Evolutionary conservation across 768 basidiomycete species (phyloP), one percentile per base, ranked within the genome.

Genomic region (Melanogaster broomeanus): DNA sequence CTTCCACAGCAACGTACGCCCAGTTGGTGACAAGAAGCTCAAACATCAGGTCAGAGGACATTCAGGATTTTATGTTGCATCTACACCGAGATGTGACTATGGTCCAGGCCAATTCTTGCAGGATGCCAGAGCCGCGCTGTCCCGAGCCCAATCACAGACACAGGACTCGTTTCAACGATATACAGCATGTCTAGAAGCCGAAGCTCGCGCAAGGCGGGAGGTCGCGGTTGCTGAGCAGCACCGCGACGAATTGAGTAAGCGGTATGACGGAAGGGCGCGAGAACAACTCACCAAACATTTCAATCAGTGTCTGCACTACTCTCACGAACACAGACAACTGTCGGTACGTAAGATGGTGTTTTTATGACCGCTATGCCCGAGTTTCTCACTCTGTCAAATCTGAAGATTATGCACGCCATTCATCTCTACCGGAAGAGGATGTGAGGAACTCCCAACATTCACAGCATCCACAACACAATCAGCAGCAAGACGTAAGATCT

Each of bases 141-240:
- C 77, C 39, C 78, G 85, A 39, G 83, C 85, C 19, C 85, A 85
- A 61, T 82, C 84, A 61, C 85, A 87, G 44, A 84, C 85, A 0
- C 84, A 88, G 59, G 87, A 88, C 38, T 79, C 85, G 3, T 86
- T 88, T 60, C 75, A 83, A 63, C 73, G 81, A 45, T 89, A 89
- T 60, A 88, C 81, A 11, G 75, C 80, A 11, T 87, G 82, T 67
- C 72, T 88, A 16, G 86, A 89, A 60, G 71, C 80, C 11, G 87
- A 90, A 62, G 73, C 75, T 38, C 83, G 83, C 64, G 86, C 87
- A 42, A 76, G 82, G 59, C 80, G 82, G 58, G 82, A 84, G 52
- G 82, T 88, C 11, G 66, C 66, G 6, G 72, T 80, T 49, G 83
- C 84, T 47, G 87, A 88, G 60, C 85, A 84, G 65, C 81, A 84